Evolutionary conservation across 805 yeast genomes (phyloP).

Genomic region (Deakozyma indianensis): DNA sequence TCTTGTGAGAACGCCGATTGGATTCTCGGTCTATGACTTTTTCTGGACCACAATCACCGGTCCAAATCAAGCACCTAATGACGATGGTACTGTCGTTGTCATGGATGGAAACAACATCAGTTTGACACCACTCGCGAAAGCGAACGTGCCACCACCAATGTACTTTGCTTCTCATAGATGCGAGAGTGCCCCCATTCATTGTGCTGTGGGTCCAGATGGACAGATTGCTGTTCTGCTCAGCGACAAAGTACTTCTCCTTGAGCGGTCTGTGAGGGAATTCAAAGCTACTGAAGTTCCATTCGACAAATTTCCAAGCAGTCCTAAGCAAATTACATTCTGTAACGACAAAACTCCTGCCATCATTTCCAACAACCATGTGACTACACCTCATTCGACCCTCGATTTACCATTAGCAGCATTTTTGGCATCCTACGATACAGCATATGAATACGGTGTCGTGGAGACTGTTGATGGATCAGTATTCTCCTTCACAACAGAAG

Average conservation of each 20-base stretch:
- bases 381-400: background rate
- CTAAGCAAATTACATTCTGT: conserved; percentile 50
- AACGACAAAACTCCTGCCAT: conserved; percentile 37
- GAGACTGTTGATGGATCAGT: conserved; percentile 55
- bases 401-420: background rate
- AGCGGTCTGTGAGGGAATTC: background rate
- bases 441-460: conserved; percentile 28
- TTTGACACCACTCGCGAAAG: conserved; percentile 69
- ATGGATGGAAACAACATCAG: conserved; percentile 60
- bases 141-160: conserved; percentile 93
- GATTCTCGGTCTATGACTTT: conserved; percentile 40
- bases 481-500: conserved; percentile 20
- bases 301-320: conserved; percentile 4
- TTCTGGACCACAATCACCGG: conserved; percentile 52
- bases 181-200: conserved; percentile 41
- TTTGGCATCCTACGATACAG: background rate
- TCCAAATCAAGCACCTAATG: conserved; percentile 51
- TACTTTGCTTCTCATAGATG: conserved; percentile 52
- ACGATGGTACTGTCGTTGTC: conserved; percentile 67
- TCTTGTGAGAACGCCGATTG: conserved; percentile 26
- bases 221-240: conserved; percentile 41
- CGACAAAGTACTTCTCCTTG: background rate
- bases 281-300: background rate
- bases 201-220: conserved; percentile 45
- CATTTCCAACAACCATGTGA: conserved; percentile 19